A percentile compares a stretch with the other conserved stretches of the same genome.
Evolutionary conservation across 1,284 basidiomycete genomes (phyloP).

Genomic region (Boletus sp.): DNA sequence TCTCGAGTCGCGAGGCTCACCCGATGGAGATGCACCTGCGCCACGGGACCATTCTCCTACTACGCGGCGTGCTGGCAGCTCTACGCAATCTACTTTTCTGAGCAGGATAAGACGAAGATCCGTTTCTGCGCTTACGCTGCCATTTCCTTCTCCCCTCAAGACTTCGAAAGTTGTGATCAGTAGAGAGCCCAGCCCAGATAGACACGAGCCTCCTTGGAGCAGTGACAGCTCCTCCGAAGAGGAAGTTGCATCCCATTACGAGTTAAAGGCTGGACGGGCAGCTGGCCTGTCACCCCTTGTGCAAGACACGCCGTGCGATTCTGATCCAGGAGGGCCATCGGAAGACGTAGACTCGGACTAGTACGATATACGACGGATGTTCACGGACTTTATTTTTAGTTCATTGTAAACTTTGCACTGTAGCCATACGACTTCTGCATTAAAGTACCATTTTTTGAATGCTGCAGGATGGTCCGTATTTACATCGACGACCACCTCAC

Average conservation of each 20-base stretch:
- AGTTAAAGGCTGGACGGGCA: constrained; percentile 28
- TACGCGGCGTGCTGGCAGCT: constrained; percentile 14
- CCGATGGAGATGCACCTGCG: constrained; percentile 19
- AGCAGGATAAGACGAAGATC: constrained; percentile 52
- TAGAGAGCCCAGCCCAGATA: constrained; percentile 37
- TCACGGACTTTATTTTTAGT: neutral
- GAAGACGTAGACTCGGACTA: constrained; percentile 32
- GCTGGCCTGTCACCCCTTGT: constrained; percentile 20
- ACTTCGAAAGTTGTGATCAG: constrained; percentile 28
- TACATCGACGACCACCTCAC: no score
- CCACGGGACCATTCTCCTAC: constrained; percentile 17
- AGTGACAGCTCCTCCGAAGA: constrained; percentile 69
- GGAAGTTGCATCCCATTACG: constrained; percentile 44
- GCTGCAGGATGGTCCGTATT: no score
- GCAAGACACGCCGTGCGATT: constrained; percentile 19
- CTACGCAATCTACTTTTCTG: constrained; percentile 29
- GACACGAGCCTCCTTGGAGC: constrained; percentile 54
- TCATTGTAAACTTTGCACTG: constrained; percentile 2
- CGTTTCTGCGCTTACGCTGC: constrained; percentile 49
- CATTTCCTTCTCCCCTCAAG: constrained; percentile 47
- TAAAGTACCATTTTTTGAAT: neutral
- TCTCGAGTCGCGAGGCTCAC: constrained; percentile 37
- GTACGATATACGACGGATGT: constrained; percentile 8
- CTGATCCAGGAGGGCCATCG: constrained; percentile 24
- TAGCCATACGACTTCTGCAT: constrained; percentile 20